A percentile compares a stretch with the other conserved stretches of the same genome.
These are phyloP conservation scores for Amauroascus niger DNA, from an alignment of 2,329 filamentous ascomycete species.

Conservation along the genomic window DNA sequence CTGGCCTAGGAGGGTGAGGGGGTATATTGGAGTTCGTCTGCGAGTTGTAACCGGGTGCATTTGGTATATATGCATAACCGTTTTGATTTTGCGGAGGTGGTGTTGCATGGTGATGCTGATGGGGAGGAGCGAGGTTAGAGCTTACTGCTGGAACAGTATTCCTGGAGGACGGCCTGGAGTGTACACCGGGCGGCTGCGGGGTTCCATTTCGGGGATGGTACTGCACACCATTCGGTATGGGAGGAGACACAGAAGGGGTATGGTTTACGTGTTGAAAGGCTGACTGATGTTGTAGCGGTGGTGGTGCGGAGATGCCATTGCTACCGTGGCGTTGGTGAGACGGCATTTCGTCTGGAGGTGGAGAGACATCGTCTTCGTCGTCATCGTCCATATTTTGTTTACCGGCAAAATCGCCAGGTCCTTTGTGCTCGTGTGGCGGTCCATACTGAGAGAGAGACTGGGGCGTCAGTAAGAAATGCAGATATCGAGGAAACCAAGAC, in stretches of 20 bases:
- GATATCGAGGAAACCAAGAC: too few relatives aligned
- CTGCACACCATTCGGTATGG: conserved; percentile 65
- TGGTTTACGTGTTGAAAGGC: conserved; percentile 51
- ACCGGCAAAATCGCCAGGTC: conserved; percentile 81
- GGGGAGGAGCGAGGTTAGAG: conserved; percentile 60
- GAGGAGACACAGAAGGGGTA: conserved; percentile 78
- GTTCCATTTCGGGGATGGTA: conserved; percentile 68
- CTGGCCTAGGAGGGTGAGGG: conserved; percentile 32
- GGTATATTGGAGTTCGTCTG: conserved; percentile 43
- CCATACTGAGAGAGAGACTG: conserved; percentile 56
- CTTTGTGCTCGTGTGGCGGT: conserved; percentile 89
- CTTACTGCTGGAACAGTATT: conserved; percentile 68
- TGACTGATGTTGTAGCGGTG: conserved; percentile 48
- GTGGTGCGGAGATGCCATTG: conserved; percentile 47
- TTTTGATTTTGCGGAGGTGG: conserved; percentile 49
- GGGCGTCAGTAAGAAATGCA: conserved; percentile 17
- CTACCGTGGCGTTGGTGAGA: conserved; percentile 40
- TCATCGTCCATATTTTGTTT: conserved; percentile 68
- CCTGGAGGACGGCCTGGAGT: conserved; percentile 68
- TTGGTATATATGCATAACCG: conserved; percentile 74
- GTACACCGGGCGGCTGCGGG: conserved; percentile 57
- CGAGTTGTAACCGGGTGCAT: conserved; percentile 74
- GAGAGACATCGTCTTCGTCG: conserved; percentile 66
- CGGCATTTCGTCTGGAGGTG: conserved; percentile 54
- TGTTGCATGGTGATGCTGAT: conserved; percentile 48